Evolutionary conservation across 1,284 basidiomycete genomes (phyloP).

Genomic region (Mycena citricolor): DNA sequence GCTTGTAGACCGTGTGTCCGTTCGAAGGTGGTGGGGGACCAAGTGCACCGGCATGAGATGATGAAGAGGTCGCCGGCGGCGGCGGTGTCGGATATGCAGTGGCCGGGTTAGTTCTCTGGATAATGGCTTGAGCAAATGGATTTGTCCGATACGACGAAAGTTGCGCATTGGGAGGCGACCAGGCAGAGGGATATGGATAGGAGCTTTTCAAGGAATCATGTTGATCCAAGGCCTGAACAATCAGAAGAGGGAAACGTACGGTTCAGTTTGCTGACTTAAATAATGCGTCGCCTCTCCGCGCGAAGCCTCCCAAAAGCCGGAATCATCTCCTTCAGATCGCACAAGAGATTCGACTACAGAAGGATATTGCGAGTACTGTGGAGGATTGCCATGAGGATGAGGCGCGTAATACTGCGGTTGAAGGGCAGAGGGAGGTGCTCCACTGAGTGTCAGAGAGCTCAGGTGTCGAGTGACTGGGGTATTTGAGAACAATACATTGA

Average conservation of each 20-base stretch:
- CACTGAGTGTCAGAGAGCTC: slow-evolving; percentile 53
- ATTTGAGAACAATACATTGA: too few relatives aligned
- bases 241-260: slow-evolving; percentile 45
- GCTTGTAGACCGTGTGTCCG: slow-evolving; percentile 37
- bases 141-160: slow-evolving; percentile 48
- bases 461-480: slow-evolving; percentile 62
- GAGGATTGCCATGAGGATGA: slow-evolving; percentile 48
- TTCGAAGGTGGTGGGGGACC: slow-evolving; percentile 43
- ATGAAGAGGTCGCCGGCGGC: slow-evolving; percentile 61
- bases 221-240: slow-evolving; percentile 21
- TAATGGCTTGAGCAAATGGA: slow-evolving; percentile 59
- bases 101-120: slow-evolving; percentile 58
- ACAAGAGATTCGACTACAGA: slow-evolving; percentile 50
- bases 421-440: slow-evolving; percentile 58
- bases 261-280: slow-evolving; percentile 45
- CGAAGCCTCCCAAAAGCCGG: slow-evolving; percentile 54
- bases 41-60: slow-evolving; percentile 71
- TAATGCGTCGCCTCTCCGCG: slow-evolving; percentile 54
- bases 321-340: slow-evolving; percentile 38
- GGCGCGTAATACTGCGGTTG: slow-evolving; percentile 54
- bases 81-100: slow-evolving; percentile 67
- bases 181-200: slow-evolving; percentile 41
- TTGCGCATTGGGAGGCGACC: slow-evolving; percentile 33
- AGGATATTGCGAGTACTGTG: slow-evolving; percentile 58
- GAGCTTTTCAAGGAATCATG: slow-evolving; percentile 33